These are phyloP conservation scores for Phoma sp. DNA, from an alignment of 2,329 filamentous ascomycete species.

Conservation along the genomic window DNA sequence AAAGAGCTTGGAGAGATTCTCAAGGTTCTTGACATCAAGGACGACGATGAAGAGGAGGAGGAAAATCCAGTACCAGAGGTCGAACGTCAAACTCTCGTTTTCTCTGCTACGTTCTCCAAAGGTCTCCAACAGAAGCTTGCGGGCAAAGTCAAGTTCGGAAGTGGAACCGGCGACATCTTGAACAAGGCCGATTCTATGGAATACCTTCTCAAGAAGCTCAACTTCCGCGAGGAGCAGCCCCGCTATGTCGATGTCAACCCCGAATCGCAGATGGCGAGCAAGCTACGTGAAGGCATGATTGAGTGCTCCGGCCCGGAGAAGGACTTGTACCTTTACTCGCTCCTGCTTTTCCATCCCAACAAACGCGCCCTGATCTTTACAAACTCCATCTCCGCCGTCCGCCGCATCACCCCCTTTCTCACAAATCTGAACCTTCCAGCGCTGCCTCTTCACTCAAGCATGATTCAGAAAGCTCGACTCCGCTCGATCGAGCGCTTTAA, in stretches of 20 bases:
- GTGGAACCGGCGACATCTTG: slow-evolving; percentile 63
- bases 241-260: slow-evolving; percentile 94
- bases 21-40: slow-evolving; percentile 73
- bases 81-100: slow-evolving; percentile 85
- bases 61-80: slow-evolving; percentile 31
- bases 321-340: slow-evolving; percentile 91
- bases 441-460: slow-evolving; percentile 84
- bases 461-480: slow-evolving; percentile 95
- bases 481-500: slow-evolving; percentile 90
- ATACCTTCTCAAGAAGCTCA: slow-evolving; percentile 87
- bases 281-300: slow-evolving; percentile 85
- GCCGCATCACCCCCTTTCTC: slow-evolving; percentile 82
- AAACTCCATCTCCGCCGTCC: slow-evolving; percentile 92
- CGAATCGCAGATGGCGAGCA: slow-evolving; percentile 82
- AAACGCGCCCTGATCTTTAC: slow-evolving; percentile 88
- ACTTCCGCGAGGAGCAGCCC: slow-evolving; percentile 82
- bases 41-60: slow-evolving; percentile 45
- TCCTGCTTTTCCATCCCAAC: slow-evolving; percentile 81
- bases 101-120: slow-evolving; percentile 95
- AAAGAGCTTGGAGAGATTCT: slow-evolving; percentile 92
- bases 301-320: slow-evolving; percentile 95
- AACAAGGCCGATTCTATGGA: slow-evolving; percentile 84
- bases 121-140: slow-evolving; percentile 88
- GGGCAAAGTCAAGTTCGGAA: slow-evolving; percentile 67
- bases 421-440: slow-evolving; percentile 80